These are phyloP conservation scores for Amylocarpus encephaloides DNA, from an alignment of 2,329 filamentous ascomycete species.

Conservation along the genomic window DNA sequence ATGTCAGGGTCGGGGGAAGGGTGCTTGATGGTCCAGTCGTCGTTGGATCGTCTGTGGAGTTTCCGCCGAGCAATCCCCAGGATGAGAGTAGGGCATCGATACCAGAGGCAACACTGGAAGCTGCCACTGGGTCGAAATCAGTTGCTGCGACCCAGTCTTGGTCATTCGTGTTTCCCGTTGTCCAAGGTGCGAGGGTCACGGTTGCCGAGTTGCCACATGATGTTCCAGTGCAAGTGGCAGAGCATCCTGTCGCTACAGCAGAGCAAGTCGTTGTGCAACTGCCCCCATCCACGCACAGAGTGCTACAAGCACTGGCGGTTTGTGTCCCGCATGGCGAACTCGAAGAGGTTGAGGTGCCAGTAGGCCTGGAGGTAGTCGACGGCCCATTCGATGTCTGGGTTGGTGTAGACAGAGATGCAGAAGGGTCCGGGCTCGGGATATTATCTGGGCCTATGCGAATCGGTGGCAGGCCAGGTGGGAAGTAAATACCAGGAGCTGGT, in stretches of 20 bases:
- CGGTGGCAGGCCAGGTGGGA: background rate
- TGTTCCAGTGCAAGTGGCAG: background rate
- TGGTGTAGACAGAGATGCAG: background rate
- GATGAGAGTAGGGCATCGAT: background rate
- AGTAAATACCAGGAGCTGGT: background rate
- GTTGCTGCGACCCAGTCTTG: background rate
- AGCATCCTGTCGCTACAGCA: background rate
- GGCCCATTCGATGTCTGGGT: background rate
- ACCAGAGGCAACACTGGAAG: background rate
- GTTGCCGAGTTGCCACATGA: background rate
- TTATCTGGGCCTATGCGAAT: slow-evolving; percentile 1
- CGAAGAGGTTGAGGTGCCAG: too few relatives aligned
- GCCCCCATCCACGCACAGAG: background rate
- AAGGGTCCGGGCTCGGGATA: background rate
- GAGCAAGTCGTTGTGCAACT: background rate
- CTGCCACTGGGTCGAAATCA: slow-evolving; percentile 1
- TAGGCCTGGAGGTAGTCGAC: background rate
- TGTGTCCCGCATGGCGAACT: background rate
- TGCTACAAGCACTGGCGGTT: background rate
- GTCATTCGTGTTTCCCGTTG: background rate
- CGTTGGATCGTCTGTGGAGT: background rate
- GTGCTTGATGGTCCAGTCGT: background rate
- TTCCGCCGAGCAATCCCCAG: too few relatives aligned
- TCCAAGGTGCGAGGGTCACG: background rate
- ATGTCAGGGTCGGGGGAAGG: too few relatives aligned